Conservation (phyloP, 202 grass and related monocot genomes). For the Dendrocalamus latiflorus region DNA sequence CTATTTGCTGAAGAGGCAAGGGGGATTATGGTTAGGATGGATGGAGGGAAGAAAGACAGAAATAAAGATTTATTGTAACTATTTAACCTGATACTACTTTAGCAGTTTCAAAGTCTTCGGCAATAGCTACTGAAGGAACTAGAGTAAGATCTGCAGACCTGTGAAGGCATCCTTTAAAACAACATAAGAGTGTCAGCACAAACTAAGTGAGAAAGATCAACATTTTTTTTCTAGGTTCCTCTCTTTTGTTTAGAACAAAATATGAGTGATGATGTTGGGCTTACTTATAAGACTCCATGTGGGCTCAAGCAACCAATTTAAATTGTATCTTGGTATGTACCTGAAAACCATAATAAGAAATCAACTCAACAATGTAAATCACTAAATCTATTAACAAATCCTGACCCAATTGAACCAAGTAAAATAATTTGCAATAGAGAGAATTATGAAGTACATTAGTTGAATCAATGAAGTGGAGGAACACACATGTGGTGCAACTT, state of each 20-base stretch:
- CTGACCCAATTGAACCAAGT: neutral
- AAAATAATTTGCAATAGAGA: neutral
- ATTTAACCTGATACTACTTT: slow-evolving; percentile 70
- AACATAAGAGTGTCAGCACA: slow-evolving; percentile 21
- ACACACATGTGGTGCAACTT: neutral
- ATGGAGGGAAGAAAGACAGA: slow-evolving; percentile 3
- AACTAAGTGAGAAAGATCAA: slow-evolving; percentile 7
- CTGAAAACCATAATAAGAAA: slow-evolving; percentile 43
- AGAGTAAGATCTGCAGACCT: slow-evolving; percentile 86
- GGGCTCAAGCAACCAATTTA: slow-evolving; percentile 85
- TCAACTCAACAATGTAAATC: slow-evolving; percentile 11
- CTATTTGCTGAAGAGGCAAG: slow-evolving; percentile 59
- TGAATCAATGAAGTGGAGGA: neutral
- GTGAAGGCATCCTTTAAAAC: slow-evolving; percentile 68
- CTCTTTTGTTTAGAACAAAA: slow-evolving; percentile 6
- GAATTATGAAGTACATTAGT: neutral
- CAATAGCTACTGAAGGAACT: slow-evolving; percentile 83
- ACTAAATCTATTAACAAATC: slow-evolving; percentile 1
- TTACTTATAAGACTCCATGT: slow-evolving; percentile 89
- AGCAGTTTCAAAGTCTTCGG: slow-evolving; percentile 75
- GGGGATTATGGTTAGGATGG: slow-evolving; percentile 17
- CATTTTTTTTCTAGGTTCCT: neutral
- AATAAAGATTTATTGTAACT: slow-evolving; percentile 17
- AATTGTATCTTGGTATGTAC: slow-evolving; percentile 88
- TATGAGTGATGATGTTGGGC: slow-evolving; percentile 12